These are phyloP conservation scores for Epichloe glyceriae DNA, from an alignment of 2,329 filamentous ascomycete genomes.

Conservation along the genomic window DNA sequence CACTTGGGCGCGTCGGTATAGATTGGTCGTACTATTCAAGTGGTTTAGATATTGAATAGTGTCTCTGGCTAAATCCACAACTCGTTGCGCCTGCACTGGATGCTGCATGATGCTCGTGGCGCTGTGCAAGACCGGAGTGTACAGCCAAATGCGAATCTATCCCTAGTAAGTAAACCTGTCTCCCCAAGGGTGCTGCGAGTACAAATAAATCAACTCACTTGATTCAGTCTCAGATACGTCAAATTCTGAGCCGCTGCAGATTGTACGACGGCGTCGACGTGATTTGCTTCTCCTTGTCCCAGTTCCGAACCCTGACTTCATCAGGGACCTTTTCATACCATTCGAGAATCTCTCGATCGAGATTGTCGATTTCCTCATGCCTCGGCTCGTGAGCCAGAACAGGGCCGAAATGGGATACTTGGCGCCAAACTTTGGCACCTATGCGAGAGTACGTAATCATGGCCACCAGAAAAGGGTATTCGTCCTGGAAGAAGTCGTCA, in stretches of 20 bases:
- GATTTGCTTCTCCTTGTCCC: slow-evolving; percentile 36
- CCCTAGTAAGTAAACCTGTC: neutral
- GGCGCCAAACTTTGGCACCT: slow-evolving; percentile 75
- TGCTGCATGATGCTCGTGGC: slow-evolving; percentile 72
- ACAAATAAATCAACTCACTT: slow-evolving; percentile 27
- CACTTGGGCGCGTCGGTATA: slow-evolving; percentile 59
- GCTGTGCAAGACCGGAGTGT: slow-evolving; percentile 76
- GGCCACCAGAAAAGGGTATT: slow-evolving; percentile 58
- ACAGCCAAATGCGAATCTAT: slow-evolving; percentile 70
- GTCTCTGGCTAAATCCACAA: slow-evolving; percentile 63
- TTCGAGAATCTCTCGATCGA: slow-evolving; percentile 73
- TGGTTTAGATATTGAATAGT: slow-evolving; percentile 60
- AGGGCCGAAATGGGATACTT: slow-evolving; percentile 56
- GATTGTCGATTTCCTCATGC: slow-evolving; percentile 61
- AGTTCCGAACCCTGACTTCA: slow-evolving; percentile 46
- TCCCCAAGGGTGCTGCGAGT: neutral
- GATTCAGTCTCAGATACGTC: slow-evolving; percentile 81
- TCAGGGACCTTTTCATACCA: slow-evolving; percentile 72
- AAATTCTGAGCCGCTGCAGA: slow-evolving; percentile 61
- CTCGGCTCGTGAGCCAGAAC: slow-evolving; percentile 50
- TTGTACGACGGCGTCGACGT: slow-evolving; percentile 49
- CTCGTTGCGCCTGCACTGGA: slow-evolving; percentile 57
- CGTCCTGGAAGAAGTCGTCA: slow-evolving; percentile 22
- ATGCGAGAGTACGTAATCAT: slow-evolving; percentile 81
- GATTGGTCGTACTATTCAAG: slow-evolving; percentile 57